These are phyloP conservation scores for Martiniozyma asiatica DNA, from an alignment of 1,139 yeast species.

Conservation along the genomic window DNA sequence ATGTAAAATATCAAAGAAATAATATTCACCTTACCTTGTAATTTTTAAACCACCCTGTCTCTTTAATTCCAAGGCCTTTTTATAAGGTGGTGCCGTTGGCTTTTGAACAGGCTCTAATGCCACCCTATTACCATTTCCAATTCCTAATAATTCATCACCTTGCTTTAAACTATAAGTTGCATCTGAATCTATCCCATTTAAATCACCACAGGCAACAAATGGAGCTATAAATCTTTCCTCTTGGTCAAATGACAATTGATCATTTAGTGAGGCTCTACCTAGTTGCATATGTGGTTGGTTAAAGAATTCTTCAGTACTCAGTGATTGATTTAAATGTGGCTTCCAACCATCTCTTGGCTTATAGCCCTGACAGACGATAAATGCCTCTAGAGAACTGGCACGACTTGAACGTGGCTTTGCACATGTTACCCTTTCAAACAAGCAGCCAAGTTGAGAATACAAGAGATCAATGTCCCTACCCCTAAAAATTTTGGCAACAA, in stretches of 20 bases:
- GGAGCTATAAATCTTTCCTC: slow-evolving; percentile 73
- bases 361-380: slow-evolving; percentile 84
- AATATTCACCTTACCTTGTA: slow-evolving; percentile 3
- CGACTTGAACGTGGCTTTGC: slow-evolving; percentile 94
- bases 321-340: slow-evolving; percentile 40
- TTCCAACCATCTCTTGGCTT: slow-evolving; percentile 73
- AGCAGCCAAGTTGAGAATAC: slow-evolving; percentile 74
- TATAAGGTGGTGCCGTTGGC: slow-evolving; percentile 96
- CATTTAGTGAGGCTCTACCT: slow-evolving; percentile 36
- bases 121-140: slow-evolving; percentile 24
- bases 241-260: slow-evolving; percentile 27
- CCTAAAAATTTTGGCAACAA: slow-evolving; percentile 91
- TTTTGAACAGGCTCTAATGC: slow-evolving; percentile 82
- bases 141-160: too few relatives aligned
- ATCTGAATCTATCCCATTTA: slow-evolving; percentile 80
- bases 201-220: slow-evolving; percentile 88
- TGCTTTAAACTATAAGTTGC: slow-evolving; percentile 72
- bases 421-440: slow-evolving; percentile 79
- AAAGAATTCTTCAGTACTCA: slow-evolving; percentile 72
- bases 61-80: slow-evolving; percentile 78
- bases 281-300: slow-evolving; percentile 36
- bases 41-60: slow-evolving; percentile 48
- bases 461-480: slow-evolving; percentile 90
- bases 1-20: too few relatives aligned
- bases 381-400: slow-evolving; percentile 88